Percentiles rank a stretch among this genome's conserved stretches.
phyloP scores from a whole-genome alignment of 1,284 basidiomycete species.

The Ustilago bromivora region DNA sequence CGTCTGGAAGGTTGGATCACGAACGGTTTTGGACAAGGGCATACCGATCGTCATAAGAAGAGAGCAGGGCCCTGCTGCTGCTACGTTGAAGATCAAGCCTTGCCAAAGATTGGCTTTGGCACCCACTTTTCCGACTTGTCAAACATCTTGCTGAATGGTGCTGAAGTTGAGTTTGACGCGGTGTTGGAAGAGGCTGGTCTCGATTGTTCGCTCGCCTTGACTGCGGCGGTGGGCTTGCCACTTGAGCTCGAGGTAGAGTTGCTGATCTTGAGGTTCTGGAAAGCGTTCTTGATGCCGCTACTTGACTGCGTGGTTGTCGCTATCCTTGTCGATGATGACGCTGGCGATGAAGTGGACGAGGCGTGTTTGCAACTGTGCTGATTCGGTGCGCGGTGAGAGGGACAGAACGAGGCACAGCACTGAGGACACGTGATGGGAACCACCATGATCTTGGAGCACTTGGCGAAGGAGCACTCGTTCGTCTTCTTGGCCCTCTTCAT shows the following conservation, averaged over 20 bases:
- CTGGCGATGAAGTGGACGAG: conserved; percentile 25
- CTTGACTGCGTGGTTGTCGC: conserved; percentile 6
- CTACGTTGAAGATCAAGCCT: conserved; percentile 31
- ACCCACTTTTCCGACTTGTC: conserved; percentile 64
- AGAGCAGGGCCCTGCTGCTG: conserved; percentile 10
- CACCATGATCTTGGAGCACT: conserved; percentile 63
- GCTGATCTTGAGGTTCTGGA: conserved; percentile 45
- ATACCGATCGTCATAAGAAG: conserved; percentile 33
- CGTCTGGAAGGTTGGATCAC: background rate
- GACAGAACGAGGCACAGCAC: conserved; percentile 55
- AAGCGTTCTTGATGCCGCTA: conserved; percentile 35
- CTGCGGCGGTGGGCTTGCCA: conserved; percentile 1
- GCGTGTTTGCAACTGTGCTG: conserved; percentile 53
- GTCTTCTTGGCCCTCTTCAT: conserved; percentile 48
- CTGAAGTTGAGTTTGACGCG: conserved; percentile 14
- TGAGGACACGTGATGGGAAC: conserved; percentile 58
- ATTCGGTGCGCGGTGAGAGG: conserved; percentile 57
- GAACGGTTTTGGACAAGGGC: conserved; percentile 15
- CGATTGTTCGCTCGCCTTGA: background rate
- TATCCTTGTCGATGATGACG: conserved; percentile 24
- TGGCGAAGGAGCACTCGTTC: conserved; percentile 55
- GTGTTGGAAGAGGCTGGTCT: background rate
- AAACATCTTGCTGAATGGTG: conserved; percentile 45
- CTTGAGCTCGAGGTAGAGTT: conserved; percentile 5
- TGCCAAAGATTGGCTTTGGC: conserved; percentile 58